Base-by-base conservation (phyloP, 306 rosid genomes). In the Quercus cerris region DNA sequence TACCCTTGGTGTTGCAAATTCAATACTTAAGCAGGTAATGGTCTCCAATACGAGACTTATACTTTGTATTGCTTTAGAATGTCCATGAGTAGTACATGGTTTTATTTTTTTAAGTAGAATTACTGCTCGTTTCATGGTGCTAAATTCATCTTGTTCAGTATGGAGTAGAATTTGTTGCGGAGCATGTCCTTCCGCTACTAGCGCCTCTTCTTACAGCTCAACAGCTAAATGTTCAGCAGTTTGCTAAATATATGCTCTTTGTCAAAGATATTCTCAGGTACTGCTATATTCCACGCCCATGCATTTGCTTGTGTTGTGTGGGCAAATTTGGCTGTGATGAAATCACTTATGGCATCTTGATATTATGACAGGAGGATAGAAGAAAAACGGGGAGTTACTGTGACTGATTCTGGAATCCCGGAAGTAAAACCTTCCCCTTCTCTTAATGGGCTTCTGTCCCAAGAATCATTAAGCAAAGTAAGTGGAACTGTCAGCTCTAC, bases 221-320 rank as follows among this genome's bases (percentile, higher is more conserved):
- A 88, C 99, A 96, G 73, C 80, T 96, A 77, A 96, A 96, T 49
- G 92, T 93, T 80, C 99, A 93, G 92, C 99, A 96, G 86, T 96
- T 96, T 86, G 97, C 99, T 38, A 96, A 96, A 85, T 93, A 93
- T 87, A 93, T 96, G 98, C 93, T 93, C 79, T 96, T 96, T 89
- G 98, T 96, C 80, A 96, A 93, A 92, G 94, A 96, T 82, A 91
- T 91, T 80, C 91, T 96, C 80, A 93, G 93, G 98, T 96, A 87
- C 46, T 68, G 25, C 56, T 66, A 31, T 64, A 71, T 69, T 70
- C 20, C 54, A 15, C 27, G 31, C 66, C 27, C 74, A 69, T 82
- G 64, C 80, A 69, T 81, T 63, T 67, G 54, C 56, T 33, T 30
- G 18, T 18, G 30, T 68, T 30, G 23, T 18, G 30, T 68, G 25